Percentiles rank a stretch among this genome's conserved stretches.
Evolutionary conservation across 2,329 filamentous ascomycete genomes (phyloP).

Genomic region (Trichoderma guizhouense): DNA sequence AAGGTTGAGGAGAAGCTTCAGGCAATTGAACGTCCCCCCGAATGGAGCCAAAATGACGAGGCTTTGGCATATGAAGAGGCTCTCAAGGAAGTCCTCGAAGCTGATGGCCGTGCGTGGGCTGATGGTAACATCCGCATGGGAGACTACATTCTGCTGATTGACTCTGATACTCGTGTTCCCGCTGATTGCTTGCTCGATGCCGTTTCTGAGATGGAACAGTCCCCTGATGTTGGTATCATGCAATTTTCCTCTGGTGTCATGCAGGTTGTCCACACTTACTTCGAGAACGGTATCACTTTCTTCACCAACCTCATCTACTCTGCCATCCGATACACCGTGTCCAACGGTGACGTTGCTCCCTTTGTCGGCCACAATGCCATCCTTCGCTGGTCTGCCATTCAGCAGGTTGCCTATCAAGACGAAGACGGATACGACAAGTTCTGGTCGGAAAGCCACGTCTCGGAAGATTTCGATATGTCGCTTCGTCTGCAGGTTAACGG

Average conservation of each 20-base stretch:
- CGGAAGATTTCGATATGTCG: slow-evolving; percentile 80
- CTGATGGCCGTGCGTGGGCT: slow-evolving; percentile 70
- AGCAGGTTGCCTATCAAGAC: slow-evolving; percentile 68
- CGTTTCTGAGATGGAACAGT: slow-evolving; percentile 78
- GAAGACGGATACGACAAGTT: slow-evolving; percentile 73
- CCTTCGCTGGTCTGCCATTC: slow-evolving; percentile 71
- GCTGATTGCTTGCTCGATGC: slow-evolving; percentile 74
- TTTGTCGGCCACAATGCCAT: slow-evolving; percentile 81
- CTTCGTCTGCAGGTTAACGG: slow-evolving; percentile 69
- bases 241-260: slow-evolving; percentile 76
- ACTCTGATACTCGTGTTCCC: slow-evolving; percentile 77
- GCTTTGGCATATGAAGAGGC: slow-evolving; percentile 62
- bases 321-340: slow-evolving; percentile 72
- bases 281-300: slow-evolving; percentile 68
- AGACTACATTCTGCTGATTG: slow-evolving; percentile 73
- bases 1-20: slow-evolving; percentile 67
- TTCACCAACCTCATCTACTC: slow-evolving; percentile 74
- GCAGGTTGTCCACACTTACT: slow-evolving; percentile 73
- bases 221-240: slow-evolving; percentile 73
- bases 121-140: slow-evolving; percentile 83
- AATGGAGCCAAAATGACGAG: slow-evolving; percentile 69
- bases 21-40: slow-evolving; percentile 51
- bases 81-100: slow-evolving; percentile 63
- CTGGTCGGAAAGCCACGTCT: slow-evolving; percentile 78
- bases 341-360: slow-evolving; percentile 72